Percentiles rank a stretch among this genome's conserved stretches.
phyloP scores from a whole-genome alignment of 2,329 filamentous ascomycete genomes.

The Macrophomina pseudophaseolina region DNA sequence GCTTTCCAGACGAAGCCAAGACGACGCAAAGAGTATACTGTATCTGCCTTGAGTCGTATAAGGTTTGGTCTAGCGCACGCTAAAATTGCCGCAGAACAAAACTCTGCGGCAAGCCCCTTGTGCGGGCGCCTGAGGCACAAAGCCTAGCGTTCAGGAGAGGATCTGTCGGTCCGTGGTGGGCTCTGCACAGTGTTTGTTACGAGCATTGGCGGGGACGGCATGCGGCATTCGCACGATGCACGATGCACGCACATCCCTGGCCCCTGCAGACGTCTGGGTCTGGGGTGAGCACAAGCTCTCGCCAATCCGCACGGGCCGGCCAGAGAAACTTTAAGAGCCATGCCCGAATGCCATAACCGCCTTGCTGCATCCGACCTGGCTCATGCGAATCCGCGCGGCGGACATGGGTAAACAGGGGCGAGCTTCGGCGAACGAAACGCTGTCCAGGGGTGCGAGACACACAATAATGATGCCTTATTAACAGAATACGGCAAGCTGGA shows the following conservation, averaged over 20 bases:
- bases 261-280: constrained; percentile 1
- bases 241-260: not conserved
- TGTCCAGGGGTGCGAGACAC: constrained; percentile 9
- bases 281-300: constrained; percentile 23
- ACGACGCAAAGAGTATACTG: not conserved
- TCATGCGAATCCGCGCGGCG: not conserved
- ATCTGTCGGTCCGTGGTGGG: not conserved
- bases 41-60: not conserved
- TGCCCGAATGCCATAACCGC: not conserved
- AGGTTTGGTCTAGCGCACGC: constrained; percentile 8
- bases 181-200: not conserved
- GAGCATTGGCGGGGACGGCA: not conserved
- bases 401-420: not conserved
- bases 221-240: not conserved
- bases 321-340: not conserved
- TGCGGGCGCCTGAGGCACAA: not conserved
- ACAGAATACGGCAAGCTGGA: not conserved
- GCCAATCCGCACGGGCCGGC: constrained; percentile 12
- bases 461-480: not conserved
- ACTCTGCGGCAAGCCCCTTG: not conserved
- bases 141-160: not conserved
- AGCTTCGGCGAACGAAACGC: not conserved
- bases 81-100: not conserved
- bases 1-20: constrained; percentile 1
- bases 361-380: constrained; percentile 2